phyloP scores from a whole-genome alignment of 495 filamentous ascomycete species.

The Aspergillus funiculosus region DNA sequence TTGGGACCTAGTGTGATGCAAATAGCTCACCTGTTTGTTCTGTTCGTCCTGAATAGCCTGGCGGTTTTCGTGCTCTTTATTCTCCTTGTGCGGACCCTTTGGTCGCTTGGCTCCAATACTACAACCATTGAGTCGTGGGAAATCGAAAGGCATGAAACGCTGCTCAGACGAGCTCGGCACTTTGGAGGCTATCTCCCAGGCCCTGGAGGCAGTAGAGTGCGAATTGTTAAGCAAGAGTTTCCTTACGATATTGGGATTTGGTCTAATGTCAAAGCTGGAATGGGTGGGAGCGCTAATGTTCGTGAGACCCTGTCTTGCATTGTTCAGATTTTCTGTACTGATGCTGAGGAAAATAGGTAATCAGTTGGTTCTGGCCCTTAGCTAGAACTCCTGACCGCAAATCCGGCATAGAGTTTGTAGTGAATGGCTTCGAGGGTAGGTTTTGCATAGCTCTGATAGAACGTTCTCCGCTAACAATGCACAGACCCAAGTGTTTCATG shows the following conservation, averaged over 20 bases:
- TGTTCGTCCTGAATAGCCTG: slow-evolving; percentile 54
- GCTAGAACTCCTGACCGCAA: slow-evolving; percentile 48
- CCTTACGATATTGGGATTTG: slow-evolving; percentile 90
- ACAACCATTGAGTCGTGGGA: slow-evolving; percentile 96
- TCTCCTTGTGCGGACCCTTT: slow-evolving; percentile 56
- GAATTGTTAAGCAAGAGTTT: slow-evolving; percentile 67
- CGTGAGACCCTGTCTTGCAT: slow-evolving; percentile 3
- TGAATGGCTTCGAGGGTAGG: slow-evolving; percentile 81
- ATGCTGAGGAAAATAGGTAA: slow-evolving; percentile 20
- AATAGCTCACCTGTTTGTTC: slow-evolving; percentile 59
- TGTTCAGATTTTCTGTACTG: background rate
- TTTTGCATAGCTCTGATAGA: background rate
- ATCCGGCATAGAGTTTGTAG: slow-evolving; percentile 63
- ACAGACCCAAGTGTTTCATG: slow-evolving; percentile 53
- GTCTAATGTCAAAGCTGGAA: slow-evolving; percentile 66
- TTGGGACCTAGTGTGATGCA: slow-evolving; percentile 64
- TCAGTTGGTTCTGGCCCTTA: slow-evolving; percentile 64
- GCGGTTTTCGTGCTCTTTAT: slow-evolving; percentile 62
- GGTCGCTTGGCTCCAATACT: slow-evolving; percentile 52
- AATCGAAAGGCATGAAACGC: slow-evolving; percentile 74
- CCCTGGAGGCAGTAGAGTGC: slow-evolving; percentile 51
- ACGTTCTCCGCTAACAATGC: slow-evolving; percentile 1
- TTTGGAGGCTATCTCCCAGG: slow-evolving; percentile 55
- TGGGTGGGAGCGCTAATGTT: slow-evolving; percentile 58
- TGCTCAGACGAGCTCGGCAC: slow-evolving; percentile 55